Conservation (phyloP, 108 stramenopile genomes). For the Mayamaea pseudoterrestris region DNA sequence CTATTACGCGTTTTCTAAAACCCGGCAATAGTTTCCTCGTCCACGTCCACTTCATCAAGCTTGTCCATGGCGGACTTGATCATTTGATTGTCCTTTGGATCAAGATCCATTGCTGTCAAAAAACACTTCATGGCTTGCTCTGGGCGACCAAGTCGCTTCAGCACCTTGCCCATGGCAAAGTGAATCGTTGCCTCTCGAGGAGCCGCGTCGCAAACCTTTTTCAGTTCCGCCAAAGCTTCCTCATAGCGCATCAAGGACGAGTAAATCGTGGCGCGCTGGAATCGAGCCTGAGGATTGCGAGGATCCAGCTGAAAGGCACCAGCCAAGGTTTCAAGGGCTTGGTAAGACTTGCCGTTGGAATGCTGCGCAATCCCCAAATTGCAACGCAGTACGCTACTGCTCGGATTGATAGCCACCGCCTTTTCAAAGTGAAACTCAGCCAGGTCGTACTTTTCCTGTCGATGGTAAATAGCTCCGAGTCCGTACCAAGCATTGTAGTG, state of each 20-base stretch:
- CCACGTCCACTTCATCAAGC: constrained; percentile 79
- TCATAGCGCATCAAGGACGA: constrained; percentile 74
- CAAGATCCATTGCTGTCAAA: constrained; percentile 89
- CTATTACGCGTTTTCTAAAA: constrained; percentile 23
- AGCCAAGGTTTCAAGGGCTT: constrained; percentile 83
- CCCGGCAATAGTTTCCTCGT: constrained; percentile 59
- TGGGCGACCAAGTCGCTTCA: constrained; percentile 79
- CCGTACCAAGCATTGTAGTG: constrained; percentile 95
- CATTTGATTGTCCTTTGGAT: constrained; percentile 91
- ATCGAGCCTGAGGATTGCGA: constrained; percentile 90
- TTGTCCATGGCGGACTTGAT: constrained; percentile 87
- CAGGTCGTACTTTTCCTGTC: constrained; percentile 93
- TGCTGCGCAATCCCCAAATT: constrained; percentile 92
- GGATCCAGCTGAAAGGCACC: constrained; percentile 77
- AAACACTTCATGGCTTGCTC: constrained; percentile 89
- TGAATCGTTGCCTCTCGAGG: constrained; percentile 90
- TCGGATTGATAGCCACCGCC: constrained; percentile 80
- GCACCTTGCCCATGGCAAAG: constrained; percentile 91
- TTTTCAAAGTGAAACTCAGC: constrained; percentile 93
- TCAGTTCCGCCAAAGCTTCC: constrained; percentile 81
- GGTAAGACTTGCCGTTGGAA: constrained; percentile 75
- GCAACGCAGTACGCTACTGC: constrained; percentile 82
- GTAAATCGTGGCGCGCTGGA: constrained; percentile 89
- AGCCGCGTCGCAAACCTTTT: constrained; percentile 82
- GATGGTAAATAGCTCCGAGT: constrained; percentile 91